These are phyloP conservation scores for Albatrellus sp. DNA, from an alignment of 1,284 basidiomycete genomes.

Conservation along the genomic window DNA sequence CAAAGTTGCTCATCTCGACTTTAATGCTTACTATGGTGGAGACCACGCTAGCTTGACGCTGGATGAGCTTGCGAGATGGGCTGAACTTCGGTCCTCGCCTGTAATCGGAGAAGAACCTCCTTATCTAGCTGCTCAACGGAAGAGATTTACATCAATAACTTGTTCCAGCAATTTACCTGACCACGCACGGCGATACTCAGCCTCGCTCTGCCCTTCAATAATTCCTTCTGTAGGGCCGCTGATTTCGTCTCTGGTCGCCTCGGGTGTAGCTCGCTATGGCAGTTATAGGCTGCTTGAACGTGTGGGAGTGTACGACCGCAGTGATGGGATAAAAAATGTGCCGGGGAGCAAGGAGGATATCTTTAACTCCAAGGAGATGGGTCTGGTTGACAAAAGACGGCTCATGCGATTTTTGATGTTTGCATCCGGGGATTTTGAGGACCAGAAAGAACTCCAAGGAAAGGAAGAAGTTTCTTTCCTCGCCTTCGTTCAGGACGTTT, in stretches of 20 bases:
- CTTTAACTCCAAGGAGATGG: slow-evolving; percentile 75
- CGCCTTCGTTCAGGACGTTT: slow-evolving; percentile 48
- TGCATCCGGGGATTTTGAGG: slow-evolving; percentile 65
- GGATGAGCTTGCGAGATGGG: slow-evolving; percentile 71
- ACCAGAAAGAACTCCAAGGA: slow-evolving; percentile 44
- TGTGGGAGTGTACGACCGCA: slow-evolving; percentile 44
- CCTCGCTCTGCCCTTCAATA: slow-evolving; percentile 76
- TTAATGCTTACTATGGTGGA: slow-evolving; percentile 77
- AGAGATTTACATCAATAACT: slow-evolving; percentile 28
- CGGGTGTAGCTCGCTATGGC: slow-evolving; percentile 84
- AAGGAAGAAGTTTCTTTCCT: slow-evolving; percentile 44
- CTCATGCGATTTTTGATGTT: slow-evolving; percentile 90
- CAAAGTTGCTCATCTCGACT: slow-evolving; percentile 81
- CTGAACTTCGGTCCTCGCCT: slow-evolving; percentile 21
- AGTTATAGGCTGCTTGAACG: slow-evolving; percentile 82
- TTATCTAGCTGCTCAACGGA: slow-evolving; percentile 17
- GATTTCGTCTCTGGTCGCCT: slow-evolving; percentile 71
- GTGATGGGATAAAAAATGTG: slow-evolving; percentile 46
- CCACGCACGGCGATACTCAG: slow-evolving; percentile 68
- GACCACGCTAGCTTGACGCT: slow-evolving; percentile 74
- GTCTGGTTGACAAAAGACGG: slow-evolving; percentile 77
- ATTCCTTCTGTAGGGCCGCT: slow-evolving; percentile 74
- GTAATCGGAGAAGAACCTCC: slow-evolving; percentile 9
- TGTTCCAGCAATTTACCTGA: slow-evolving; percentile 30
- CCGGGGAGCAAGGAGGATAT: slow-evolving; percentile 90